Percentiles rank a stretch among this genome's conserved stretches.
Evolutionary conservation across 441 rosid species (phyloP).

Genomic region (Populus tomentosa): DNA sequence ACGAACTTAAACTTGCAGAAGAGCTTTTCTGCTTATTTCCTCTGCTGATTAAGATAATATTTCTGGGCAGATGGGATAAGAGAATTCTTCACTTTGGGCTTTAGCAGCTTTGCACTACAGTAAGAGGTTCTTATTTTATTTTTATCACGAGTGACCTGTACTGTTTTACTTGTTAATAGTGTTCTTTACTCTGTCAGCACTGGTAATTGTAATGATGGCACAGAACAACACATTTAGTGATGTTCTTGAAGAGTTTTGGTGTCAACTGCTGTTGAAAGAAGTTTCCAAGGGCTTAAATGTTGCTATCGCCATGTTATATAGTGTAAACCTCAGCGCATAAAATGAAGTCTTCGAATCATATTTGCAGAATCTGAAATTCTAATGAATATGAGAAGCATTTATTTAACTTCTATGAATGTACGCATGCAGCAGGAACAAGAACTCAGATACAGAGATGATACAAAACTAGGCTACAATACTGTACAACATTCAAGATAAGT

Average conservation of each 20-base stretch:
- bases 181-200: background rate
- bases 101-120: background rate
- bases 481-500: background rate
- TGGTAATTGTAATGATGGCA: background rate
- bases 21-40: background rate
- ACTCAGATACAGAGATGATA: background rate
- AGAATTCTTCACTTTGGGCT: background rate
- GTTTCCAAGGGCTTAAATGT: background rate
- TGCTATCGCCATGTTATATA: no score
- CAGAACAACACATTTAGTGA: background rate
- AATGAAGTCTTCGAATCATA: background rate
- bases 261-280: background rate
- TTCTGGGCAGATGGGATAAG: background rate
- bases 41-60: background rate
- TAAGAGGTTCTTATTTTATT: background rate
- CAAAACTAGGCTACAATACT: background rate
- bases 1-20: background rate
- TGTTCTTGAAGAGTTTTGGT: background rate
- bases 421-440: background rate
- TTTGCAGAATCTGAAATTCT: no score
- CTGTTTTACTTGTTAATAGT: no score
- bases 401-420: background rate
- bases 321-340: background rate
- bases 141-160: no score
- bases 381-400: background rate